Conservation (phyloP, 495 filamentous ascomycete genomes). For the Podospora sp. region DNA sequence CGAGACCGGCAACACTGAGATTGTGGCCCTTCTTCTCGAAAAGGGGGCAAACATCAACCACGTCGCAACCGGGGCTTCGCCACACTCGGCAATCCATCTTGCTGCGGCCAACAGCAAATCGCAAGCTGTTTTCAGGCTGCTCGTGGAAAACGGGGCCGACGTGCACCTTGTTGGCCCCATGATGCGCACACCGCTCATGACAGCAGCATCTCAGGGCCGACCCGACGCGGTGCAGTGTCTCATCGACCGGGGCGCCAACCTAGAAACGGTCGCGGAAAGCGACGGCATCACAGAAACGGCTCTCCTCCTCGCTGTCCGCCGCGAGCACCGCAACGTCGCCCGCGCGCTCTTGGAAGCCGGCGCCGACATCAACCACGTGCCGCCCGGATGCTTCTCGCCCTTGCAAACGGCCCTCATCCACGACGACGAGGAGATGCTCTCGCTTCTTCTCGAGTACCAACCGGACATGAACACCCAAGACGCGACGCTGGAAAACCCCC, state of each 20-base stretch:
- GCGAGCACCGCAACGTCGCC: neutral
- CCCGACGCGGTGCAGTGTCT: neutral
- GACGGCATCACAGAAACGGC: neutral
- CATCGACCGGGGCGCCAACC: neutral
- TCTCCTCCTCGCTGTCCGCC: neutral
- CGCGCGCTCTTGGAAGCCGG: neutral
- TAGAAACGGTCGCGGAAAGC: neutral
- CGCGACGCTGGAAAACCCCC: too few species aligned
- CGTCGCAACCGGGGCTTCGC: neutral
- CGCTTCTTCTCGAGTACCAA: neutral
- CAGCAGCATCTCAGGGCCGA: neutral
- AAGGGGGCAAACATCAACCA: neutral
- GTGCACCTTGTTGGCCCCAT: neutral
- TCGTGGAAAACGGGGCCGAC: neutral
- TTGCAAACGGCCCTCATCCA: neutral
- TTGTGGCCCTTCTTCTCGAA: neutral
- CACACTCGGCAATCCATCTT: neutral
- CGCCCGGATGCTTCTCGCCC: neutral
- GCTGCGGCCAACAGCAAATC: neutral
- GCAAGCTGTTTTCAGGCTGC: neutral
- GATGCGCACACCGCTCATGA: neutral
- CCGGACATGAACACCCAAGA: neutral
- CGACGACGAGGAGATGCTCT: neutral
- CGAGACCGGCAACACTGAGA: neutral
- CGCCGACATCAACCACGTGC: neutral